A percentile compares a stretch with the other conserved stretches of the same genome.
Conservation (phyloP, 148 eudicot genomes). For the Rhododendron ferrugineum region DNA sequence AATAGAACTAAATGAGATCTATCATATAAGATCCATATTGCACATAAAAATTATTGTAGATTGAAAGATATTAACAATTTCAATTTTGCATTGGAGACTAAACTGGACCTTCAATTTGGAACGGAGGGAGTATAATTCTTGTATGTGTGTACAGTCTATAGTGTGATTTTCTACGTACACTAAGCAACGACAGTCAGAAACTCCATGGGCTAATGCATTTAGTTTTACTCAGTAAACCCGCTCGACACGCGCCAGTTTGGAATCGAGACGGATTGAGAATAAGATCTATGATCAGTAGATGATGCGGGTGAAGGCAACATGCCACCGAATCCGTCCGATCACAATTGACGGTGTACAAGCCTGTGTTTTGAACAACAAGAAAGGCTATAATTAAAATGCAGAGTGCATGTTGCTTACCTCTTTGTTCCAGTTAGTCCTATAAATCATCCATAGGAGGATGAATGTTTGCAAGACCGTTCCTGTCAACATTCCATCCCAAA, state of each 20-base stretch:
- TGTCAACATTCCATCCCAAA: slow-evolving; percentile 13
- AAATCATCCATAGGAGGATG: slow-evolving; percentile 11
- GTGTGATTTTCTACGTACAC: too few relatives aligned
- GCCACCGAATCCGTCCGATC: not conserved
- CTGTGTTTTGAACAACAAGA: not conserved
- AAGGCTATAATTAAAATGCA: not conserved
- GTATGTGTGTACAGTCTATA: too few relatives aligned
- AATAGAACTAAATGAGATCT: too few relatives aligned
- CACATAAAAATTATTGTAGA: too few relatives aligned
- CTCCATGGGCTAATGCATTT: too few relatives aligned
- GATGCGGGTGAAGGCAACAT: not conserved
- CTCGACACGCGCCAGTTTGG: not conserved
- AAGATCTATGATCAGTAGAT: not conserved
- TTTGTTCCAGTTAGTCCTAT: slow-evolving; percentile 15
- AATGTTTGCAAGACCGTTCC: slow-evolving; percentile 11
- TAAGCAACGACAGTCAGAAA: too few relatives aligned
- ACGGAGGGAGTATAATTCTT: too few relatives aligned
- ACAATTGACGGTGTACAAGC: not conserved
- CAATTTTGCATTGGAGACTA: too few relatives aligned
- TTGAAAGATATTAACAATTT: too few relatives aligned
- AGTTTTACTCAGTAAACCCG: too few relatives aligned
- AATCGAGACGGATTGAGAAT: not conserved
- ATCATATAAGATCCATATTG: too few relatives aligned
- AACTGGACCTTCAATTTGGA: too few relatives aligned
- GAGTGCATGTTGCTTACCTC: not conserved